Evolutionary conservation across 768 basidiomycete genomes (phyloP).

Genomic region (Termitomyces bulborhizus): DNA sequence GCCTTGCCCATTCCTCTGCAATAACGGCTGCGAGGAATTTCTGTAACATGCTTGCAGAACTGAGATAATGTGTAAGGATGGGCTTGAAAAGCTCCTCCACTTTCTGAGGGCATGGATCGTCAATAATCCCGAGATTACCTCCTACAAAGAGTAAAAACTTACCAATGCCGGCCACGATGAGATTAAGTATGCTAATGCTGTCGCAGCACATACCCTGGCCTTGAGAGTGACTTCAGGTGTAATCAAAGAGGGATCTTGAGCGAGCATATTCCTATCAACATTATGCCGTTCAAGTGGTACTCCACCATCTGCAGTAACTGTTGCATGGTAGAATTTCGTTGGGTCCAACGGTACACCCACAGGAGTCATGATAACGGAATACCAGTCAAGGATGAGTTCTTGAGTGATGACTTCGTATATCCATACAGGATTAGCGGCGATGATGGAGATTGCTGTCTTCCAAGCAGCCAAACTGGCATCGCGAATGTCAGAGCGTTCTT

Average conservation of each 20-base stretch:
- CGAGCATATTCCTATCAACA: conserved; percentile 93
- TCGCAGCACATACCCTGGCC: conserved; percentile 73
- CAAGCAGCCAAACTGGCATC: conserved; percentile 67
- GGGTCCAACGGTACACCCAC: conserved; percentile 74
- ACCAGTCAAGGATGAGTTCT: conserved; percentile 74
- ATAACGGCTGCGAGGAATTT: conserved; percentile 81
- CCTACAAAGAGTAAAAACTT: conserved; percentile 15
- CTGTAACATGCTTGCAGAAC: conserved; percentile 88
- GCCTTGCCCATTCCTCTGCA: conserved; percentile 86
- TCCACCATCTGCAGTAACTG: conserved; percentile 39
- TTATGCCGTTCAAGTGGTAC: conserved; percentile 70
- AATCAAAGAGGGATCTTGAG: conserved; percentile 83
- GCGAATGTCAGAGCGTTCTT: conserved; percentile 84
- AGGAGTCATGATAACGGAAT: conserved; percentile 83
- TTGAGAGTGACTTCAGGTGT: conserved; percentile 69
- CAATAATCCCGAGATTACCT: neutral
- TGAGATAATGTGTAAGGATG: conserved; percentile 72
- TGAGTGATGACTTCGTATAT: conserved; percentile 51
- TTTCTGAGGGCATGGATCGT: conserved; percentile 15
- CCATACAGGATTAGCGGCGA: conserved; percentile 38
- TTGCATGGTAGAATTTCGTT: conserved; percentile 60
- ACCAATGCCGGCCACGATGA: conserved; percentile 63
- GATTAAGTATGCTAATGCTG: conserved; percentile 68
- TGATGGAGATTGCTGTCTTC: conserved; percentile 58
- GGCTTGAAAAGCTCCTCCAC: conserved; percentile 68